A percentile compares a stretch with the other conserved stretches of the same genome.
Evolutionary conservation across 768 basidiomycete genomes (phyloP).

Genomic region (Lactifluus hygrophoroides): DNA sequence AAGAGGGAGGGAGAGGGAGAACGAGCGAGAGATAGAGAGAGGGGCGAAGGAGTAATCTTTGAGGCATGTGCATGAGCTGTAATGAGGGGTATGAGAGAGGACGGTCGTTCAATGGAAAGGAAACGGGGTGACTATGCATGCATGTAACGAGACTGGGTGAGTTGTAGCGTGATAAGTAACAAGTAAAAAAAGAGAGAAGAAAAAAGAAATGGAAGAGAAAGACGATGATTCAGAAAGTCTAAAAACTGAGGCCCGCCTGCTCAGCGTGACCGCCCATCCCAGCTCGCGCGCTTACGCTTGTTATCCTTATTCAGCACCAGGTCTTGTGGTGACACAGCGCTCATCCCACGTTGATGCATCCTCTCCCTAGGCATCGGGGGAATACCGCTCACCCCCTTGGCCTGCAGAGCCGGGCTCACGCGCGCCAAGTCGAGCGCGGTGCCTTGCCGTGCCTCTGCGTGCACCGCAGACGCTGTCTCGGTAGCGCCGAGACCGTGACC

Average conservation of each 20-base stretch:
- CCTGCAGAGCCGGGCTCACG: constrained; percentile 20
- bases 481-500: constrained; percentile 1
- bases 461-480: background rate
- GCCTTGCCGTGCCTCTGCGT: constrained; percentile 30
- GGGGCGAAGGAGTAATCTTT: background rate
- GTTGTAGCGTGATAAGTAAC: constrained; percentile 12
- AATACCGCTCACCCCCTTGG: constrained; percentile 12
- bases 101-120: background rate
- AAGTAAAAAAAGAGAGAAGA: constrained; percentile 8
- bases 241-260: background rate
- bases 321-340: constrained; percentile 46
- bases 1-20: background rate
- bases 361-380: constrained; percentile 19
- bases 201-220: background rate
- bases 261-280: constrained; percentile 38
- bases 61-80: background rate
- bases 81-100: constrained; percentile 4
- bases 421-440: constrained; percentile 46
- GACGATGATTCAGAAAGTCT: background rate
- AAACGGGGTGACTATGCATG: background rate
- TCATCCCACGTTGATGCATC: constrained; percentile 42
- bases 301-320: constrained; percentile 43
- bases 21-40: too few relatives aligned
- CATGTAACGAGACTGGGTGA: constrained; percentile 11
- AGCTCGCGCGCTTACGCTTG: constrained; percentile 50